Base-by-base conservation (phyloP, 129 eudicot species). In the Flaveria brownii region DNA sequence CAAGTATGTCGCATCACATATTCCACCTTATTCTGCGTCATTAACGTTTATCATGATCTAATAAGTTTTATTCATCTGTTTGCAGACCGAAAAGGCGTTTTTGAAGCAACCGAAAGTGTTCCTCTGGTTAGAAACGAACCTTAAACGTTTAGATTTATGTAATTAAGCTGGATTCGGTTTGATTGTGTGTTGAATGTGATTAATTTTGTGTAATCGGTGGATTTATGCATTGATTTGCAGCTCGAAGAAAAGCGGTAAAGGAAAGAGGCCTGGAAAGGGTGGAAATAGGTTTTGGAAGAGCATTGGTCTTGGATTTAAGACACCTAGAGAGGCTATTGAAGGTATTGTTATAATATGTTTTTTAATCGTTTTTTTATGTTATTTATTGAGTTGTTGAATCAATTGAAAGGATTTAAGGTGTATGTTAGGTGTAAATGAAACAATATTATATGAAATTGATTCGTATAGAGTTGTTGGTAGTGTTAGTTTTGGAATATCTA, bases 261-360 rank as follows among this genome's bases (percentile, higher is more conserved):
- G 90, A 9, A 86, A 86, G 77, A 84, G 90, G 25, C 87, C 90
- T 17, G 90, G 90, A 16, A 86, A 86, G 73, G 90, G 90, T 46
- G 90, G 90, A 25, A 86, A 83, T 75, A 73, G 90, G 28, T 86
- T 81, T 68, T 86, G 55, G 57, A 86, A 86, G 84, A 80, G 70
- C 69, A 22, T 86, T 59, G 90, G 90, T 46, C 84, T 86, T 6
- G 87, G 87, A 17, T 86, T 86, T 49, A 86, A 86, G 86, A 86
- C 90, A 3, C 90, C 90, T 10, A 73, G 90, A 80, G 90, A 86
- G 70, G 90, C 90, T 64, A 81, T 83, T 50, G 90, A 86, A 74
- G 87, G 90, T 86, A 73, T 73, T 1, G 0, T 39, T 14, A 30
- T 30, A 4, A 30, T 30, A 30, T 30, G 36, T 30, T 30, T 30